Evolutionary conservation across 1,139 yeast species (phyloP).

Genomic region (Nakaseomyces nivariensis): DNA sequence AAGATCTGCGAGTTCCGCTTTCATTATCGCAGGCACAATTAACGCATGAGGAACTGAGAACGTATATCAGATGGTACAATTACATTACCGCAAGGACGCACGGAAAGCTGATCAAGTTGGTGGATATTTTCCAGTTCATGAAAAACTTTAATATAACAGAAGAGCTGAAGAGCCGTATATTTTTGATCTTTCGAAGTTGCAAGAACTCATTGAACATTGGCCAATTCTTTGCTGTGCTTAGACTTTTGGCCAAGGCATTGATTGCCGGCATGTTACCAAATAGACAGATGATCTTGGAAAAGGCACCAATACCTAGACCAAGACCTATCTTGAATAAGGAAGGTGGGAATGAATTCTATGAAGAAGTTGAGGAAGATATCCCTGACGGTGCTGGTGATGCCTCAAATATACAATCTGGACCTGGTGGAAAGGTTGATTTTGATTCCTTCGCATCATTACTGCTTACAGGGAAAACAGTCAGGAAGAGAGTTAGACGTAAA

Average conservation of each 20-base stretch:
- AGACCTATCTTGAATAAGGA: slow-evolving; percentile 51
- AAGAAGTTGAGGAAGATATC: slow-evolving; percentile 22
- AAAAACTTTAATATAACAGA: slow-evolving; percentile 48
- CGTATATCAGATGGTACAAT: slow-evolving; percentile 71
- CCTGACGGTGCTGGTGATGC: slow-evolving; percentile 4
- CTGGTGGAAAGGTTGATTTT: slow-evolving; percentile 40
- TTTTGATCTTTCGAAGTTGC: slow-evolving; percentile 42
- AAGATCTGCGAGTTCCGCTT: slow-evolving; percentile 39
- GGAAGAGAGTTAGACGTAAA: slow-evolving; percentile 29
- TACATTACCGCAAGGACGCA: slow-evolving; percentile 52
- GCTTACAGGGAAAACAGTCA: slow-evolving; percentile 51
- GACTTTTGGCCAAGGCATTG: slow-evolving; percentile 49
- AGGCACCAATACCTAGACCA: slow-evolving; percentile 58
- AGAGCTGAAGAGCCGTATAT: slow-evolving; percentile 36
- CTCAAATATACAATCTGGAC: slow-evolving; percentile 2
- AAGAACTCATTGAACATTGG: slow-evolving; percentile 52
- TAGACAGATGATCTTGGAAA: slow-evolving; percentile 40
- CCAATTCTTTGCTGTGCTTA: slow-evolving; percentile 61
- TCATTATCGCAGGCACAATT: slow-evolving; percentile 54
- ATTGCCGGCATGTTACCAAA: slow-evolving; percentile 38
- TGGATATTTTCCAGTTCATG: slow-evolving; percentile 56
- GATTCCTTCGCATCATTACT: slow-evolving; percentile 68
- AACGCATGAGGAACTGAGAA: slow-evolving; percentile 54
- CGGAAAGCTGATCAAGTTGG: slow-evolving; percentile 45
- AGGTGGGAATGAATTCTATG: slow-evolving; percentile 25